Percentiles rank a stretch among this genome's conserved stretches.
phyloP scores from a whole-genome alignment of 495 filamentous ascomycete species.

The Aspergillus nidulans region DNA sequence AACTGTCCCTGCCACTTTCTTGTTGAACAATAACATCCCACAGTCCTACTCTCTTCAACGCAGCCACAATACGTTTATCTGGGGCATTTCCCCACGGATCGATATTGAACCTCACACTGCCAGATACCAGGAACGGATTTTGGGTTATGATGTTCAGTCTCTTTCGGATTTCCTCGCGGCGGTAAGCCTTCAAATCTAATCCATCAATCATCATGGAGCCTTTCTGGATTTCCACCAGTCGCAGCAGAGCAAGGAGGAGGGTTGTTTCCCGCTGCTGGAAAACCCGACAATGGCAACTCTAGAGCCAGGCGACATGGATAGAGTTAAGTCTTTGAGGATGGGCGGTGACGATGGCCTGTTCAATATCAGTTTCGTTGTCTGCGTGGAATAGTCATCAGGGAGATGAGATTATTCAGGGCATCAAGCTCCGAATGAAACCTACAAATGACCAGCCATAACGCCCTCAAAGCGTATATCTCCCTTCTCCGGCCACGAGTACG shows the following conservation, averaged over 20 bases:
- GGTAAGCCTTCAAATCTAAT: constrained; percentile 24
- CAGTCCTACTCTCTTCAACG: constrained; percentile 3
- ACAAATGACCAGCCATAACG: neutral
- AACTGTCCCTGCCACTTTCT: constrained; percentile 11
- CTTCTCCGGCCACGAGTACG: neutral
- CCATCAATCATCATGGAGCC: constrained; percentile 24
- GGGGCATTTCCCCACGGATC: neutral
- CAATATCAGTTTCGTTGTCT: neutral
- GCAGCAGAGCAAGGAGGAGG: constrained; percentile 34
- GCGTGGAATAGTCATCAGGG: too few species aligned
- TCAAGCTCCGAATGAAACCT: neutral
- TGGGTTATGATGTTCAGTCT: constrained; percentile 10
- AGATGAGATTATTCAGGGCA: too few species aligned
- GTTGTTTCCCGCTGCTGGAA: constrained; percentile 32
- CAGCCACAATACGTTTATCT: neutral
- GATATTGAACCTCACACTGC: constrained; percentile 10
- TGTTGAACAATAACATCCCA: constrained; percentile 24
- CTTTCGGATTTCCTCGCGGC: neutral
- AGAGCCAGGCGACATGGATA: neutral
- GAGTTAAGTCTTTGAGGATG: neutral
- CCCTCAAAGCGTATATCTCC: neutral
- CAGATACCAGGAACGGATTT: constrained; percentile 11
- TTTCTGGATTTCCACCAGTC: constrained; percentile 25
- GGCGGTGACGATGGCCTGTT: neutral
- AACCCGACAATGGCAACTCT: neutral